A percentile compares a stretch with the other conserved stretches of the same genome.
phyloP scores from a whole-genome alignment of 495 filamentous ascomycete species.

The Emericellopsis terricola region DNA sequence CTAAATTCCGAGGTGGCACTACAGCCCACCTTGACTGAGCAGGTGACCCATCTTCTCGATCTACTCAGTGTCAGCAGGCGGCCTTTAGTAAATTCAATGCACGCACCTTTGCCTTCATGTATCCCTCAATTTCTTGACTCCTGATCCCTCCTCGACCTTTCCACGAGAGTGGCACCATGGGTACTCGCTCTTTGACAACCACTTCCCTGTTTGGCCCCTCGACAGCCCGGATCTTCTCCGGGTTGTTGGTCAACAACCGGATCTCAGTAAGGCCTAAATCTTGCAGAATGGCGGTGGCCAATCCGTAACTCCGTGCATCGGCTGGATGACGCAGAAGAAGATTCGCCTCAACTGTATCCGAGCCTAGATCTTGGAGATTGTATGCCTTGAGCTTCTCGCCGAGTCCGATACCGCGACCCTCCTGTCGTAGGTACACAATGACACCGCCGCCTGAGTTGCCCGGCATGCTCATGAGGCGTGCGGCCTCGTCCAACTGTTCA shows the following conservation, averaged over 20 bases:
- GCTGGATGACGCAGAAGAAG: conserved; percentile 80
- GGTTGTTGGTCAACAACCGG: conserved; percentile 88
- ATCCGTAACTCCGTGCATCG: conserved; percentile 81
- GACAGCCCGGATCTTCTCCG: conserved; percentile 87
- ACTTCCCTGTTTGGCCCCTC: conserved; percentile 82
- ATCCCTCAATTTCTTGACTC: conserved; percentile 78
- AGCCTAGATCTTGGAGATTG: conserved; percentile 88
- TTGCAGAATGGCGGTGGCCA: conserved; percentile 83
- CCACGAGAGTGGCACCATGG: conserved; percentile 96
- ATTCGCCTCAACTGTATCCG: conserved; percentile 93
- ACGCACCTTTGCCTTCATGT: conserved; percentile 81
- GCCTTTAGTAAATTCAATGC: background rate
- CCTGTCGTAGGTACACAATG: conserved; percentile 89
- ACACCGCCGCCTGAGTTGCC: conserved; percentile 54
- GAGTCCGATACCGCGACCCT: conserved; percentile 87
- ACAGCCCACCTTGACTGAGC: too few species aligned
- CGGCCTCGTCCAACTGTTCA: conserved; percentile 93
- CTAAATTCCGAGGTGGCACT: too few species aligned
- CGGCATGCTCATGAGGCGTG: conserved; percentile 77
- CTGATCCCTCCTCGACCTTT: conserved; percentile 67
- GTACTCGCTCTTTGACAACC: conserved; percentile 71
- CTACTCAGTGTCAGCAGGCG: conserved; percentile 9
- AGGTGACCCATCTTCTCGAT: conserved; percentile 26
- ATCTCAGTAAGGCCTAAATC: conserved; percentile 71
- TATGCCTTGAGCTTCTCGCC: conserved; percentile 95